phyloP scores from a whole-genome alignment of 2,329 filamentous ascomycete species.

The Ophiostoma australiae region DNA sequence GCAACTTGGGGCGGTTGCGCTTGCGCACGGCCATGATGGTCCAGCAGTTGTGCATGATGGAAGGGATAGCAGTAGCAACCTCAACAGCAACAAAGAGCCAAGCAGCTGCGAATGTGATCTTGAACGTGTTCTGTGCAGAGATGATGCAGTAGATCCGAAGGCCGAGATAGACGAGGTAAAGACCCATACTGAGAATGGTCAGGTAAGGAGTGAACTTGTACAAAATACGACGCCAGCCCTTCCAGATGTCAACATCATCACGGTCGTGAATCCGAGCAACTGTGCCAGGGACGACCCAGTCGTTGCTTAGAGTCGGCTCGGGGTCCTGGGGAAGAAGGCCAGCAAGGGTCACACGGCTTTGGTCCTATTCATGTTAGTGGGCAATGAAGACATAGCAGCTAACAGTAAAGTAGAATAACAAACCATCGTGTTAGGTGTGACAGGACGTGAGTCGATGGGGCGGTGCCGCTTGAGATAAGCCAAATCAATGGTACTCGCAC shows the following conservation, averaged over 20 bases:
- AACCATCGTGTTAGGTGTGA: slow-evolving; percentile 17
- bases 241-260: slow-evolving; percentile 44
- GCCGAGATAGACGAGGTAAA: slow-evolving; percentile 47
- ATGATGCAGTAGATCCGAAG: slow-evolving; percentile 50
- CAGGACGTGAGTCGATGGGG: slow-evolving; percentile 24
- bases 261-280: slow-evolving; percentile 42
- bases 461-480: slow-evolving; percentile 25
- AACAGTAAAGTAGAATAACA: neutral
- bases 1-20: slow-evolving; percentile 45
- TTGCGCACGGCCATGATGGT: slow-evolving; percentile 28
- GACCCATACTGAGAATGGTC: slow-evolving; percentile 39
- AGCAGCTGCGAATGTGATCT: slow-evolving; percentile 44
- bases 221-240: slow-evolving; percentile 41
- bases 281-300: slow-evolving; percentile 34
- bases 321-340: slow-evolving; percentile 37
- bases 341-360: slow-evolving; percentile 41
- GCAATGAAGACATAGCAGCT: neutral
- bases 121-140: slow-evolving; percentile 43
- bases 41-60: slow-evolving; percentile 29
- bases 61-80: slow-evolving; percentile 28
- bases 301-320: slow-evolving; percentile 32
- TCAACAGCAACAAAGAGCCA: slow-evolving; percentile 41
- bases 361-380: slow-evolving; percentile 33
- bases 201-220: slow-evolving; percentile 39
- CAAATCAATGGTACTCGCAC: slow-evolving; percentile 25